A percentile compares a stretch with the other conserved stretches of the same genome.
phyloP scores from a whole-genome alignment of 495 filamentous ascomycete genomes.

The Tuber magnatum region DNA sequence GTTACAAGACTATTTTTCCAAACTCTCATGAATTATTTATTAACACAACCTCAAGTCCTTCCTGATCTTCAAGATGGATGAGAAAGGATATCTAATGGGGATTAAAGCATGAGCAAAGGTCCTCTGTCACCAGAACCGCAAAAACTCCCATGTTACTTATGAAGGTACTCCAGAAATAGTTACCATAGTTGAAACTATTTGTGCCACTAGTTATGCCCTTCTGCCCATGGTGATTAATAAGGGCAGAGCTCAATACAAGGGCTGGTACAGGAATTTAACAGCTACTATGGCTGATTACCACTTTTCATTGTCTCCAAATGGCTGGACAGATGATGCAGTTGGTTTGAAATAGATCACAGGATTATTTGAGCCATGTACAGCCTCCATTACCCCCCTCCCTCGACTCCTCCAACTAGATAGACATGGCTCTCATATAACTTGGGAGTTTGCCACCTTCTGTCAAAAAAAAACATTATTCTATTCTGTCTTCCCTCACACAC shows the following conservation, averaged over 20 bases:
- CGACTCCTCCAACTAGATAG: slow-evolving; percentile 14
- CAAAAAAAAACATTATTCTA: slow-evolving; percentile 25
- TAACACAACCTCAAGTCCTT: not conserved
- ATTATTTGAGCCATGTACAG: too few species aligned
- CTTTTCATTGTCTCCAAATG: slow-evolving; percentile 3
- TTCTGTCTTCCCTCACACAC: slow-evolving; percentile 39
- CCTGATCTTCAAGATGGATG: slow-evolving; percentile 14
- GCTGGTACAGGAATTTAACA: slow-evolving; percentile 2
- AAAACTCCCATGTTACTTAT: slow-evolving; percentile 5
- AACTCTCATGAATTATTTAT: not conserved
- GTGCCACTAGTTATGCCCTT: too few species aligned
- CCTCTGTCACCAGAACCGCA: not conserved
- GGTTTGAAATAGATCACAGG: slow-evolving; percentile 11
- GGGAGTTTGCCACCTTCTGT: too few species aligned
- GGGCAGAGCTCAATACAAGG: slow-evolving; percentile 8
- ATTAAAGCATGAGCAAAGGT: slow-evolving; percentile 4
- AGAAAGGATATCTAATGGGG: slow-evolving; percentile 15
- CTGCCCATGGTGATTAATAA: slow-evolving; percentile 10
- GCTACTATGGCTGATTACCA: not conserved
- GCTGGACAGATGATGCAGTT: slow-evolving; percentile 11
- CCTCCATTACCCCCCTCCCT: not conserved
- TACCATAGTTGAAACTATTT: slow-evolving; percentile 12
- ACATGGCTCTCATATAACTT: slow-evolving; percentile 14
- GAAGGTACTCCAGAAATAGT: slow-evolving; percentile 15
- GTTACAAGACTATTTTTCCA: slow-evolving; percentile 1